phyloP scores from a whole-genome alignment of 306 rosid species.

The Inga laurina region DNA sequence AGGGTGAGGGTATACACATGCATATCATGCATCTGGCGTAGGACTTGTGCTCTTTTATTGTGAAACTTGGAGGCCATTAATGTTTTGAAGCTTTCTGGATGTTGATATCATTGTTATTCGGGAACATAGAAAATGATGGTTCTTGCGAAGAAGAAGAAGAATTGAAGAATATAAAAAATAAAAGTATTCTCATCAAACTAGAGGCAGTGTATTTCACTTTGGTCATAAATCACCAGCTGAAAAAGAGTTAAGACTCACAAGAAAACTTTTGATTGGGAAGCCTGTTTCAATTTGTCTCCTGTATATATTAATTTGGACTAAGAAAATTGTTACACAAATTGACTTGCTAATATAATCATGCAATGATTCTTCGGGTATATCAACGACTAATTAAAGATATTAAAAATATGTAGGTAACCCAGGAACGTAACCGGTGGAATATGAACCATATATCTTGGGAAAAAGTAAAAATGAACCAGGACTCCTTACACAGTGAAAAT shows the following conservation, averaged over 20 bases:
- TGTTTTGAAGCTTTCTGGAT: neutral
- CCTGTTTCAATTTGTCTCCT: neutral
- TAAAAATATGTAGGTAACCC: neutral
- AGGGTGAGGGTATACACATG: neutral
- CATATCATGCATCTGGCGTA: neutral
- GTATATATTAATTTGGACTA: neutral
- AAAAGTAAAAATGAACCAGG: neutral
- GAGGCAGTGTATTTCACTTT: neutral
- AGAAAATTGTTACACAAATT: neutral
- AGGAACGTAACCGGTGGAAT: neutral
- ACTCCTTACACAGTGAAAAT: neutral
- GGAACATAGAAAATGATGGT: neutral
- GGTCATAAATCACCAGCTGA: neutral
- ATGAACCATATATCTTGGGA: neutral
- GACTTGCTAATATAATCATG: neutral
- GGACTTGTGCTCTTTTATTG: neutral
- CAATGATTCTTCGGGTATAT: too few species aligned
- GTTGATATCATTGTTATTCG: too few species aligned
- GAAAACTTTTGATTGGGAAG: neutral
- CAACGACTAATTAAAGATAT: neutral
- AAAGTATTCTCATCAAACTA: neutral
- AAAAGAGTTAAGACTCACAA: neutral
- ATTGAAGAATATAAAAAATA: too few species aligned
- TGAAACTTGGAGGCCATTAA: too few species aligned
- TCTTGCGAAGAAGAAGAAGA: too few species aligned